phyloP scores from a whole-genome alignment of 768 basidiomycete species.

The Pholiota molesta region DNA sequence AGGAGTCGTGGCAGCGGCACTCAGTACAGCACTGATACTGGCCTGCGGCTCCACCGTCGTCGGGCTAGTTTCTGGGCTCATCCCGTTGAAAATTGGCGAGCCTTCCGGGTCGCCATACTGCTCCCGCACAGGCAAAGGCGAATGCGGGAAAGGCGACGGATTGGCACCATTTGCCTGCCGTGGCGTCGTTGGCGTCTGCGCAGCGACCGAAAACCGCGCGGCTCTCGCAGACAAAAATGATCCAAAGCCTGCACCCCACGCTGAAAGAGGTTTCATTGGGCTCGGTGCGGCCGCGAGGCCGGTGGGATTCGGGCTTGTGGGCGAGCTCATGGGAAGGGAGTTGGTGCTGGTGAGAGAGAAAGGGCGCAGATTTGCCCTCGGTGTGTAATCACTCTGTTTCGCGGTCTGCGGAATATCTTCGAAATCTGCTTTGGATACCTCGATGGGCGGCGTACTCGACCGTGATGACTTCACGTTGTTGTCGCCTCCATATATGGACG shows the following conservation, averaged over 20 bases:
- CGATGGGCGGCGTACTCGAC: conserved; percentile 40
- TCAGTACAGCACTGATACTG: conserved; percentile 25
- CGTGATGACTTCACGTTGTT: conserved; percentile 28
- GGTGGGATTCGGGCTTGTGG: conserved; percentile 18
- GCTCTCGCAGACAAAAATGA: conserved; percentile 35
- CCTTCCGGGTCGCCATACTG: conserved; percentile 27
- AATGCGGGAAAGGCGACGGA: conserved; percentile 9
- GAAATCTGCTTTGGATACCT: conserved; percentile 40
- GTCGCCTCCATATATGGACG: conserved; percentile 15
- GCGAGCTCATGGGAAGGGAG: conserved; percentile 25
- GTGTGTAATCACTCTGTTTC: conserved; percentile 20
- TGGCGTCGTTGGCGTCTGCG: conserved; percentile 24
- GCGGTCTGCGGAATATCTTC: conserved; percentile 30
- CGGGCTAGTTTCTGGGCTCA: conserved; percentile 26
- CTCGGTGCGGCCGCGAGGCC: conserved; percentile 8
- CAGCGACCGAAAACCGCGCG: conserved; percentile 27
- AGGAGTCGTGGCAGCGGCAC: neutral
- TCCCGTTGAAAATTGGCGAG: conserved; percentile 30
- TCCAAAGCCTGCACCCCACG: conserved; percentile 37
- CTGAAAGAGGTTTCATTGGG: conserved; percentile 28
- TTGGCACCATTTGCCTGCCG: conserved; percentile 9
- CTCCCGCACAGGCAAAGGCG: conserved; percentile 12
- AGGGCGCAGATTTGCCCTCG: conserved; percentile 22
- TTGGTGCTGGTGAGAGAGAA: conserved; percentile 31
- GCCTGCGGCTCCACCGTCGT: conserved; percentile 10